Conservation (phyloP, 371 early-diverging fungal genomes). For the Paraphysoderma sedebokerense region DNA sequence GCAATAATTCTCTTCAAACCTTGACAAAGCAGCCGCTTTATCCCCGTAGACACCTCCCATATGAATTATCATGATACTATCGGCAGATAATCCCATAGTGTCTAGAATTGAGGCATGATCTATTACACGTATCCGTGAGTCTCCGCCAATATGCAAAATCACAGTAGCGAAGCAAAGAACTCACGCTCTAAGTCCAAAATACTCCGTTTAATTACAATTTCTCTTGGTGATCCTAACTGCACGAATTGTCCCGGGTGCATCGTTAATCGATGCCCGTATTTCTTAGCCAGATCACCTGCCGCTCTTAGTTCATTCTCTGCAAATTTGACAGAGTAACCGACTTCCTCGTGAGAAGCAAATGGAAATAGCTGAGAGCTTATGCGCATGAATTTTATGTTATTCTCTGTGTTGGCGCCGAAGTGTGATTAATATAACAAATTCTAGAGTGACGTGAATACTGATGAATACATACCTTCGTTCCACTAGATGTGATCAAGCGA, state of each 20-base stretch:
- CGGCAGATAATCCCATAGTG: constrained; percentile 20
- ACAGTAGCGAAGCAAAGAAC: too few species aligned
- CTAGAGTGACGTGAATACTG: not conserved
- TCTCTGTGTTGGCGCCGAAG: too few species aligned
- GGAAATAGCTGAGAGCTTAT: constrained; percentile 27
- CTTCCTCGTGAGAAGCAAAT: constrained; percentile 20
- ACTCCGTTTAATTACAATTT: constrained; percentile 16
- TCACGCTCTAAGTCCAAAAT: constrained; percentile 17
- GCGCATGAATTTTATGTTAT: constrained; percentile 25
- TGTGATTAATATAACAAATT: not conserved
- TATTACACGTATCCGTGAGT: too few species aligned
- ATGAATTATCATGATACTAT: constrained; percentile 30
- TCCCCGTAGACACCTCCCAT: constrained; percentile 30
- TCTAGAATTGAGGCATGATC: constrained; percentile 26
- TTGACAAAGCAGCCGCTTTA: constrained; percentile 13
- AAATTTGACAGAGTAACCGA: constrained; percentile 14
- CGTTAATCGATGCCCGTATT: constrained; percentile 23
- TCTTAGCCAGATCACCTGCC: constrained; percentile 16
- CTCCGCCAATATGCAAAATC: too few species aligned
- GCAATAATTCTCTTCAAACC: constrained; percentile 18
- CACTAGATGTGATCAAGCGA: too few species aligned
- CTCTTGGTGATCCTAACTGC: constrained; percentile 22
- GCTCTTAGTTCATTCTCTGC: constrained; percentile 12
- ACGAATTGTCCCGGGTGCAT: constrained; percentile 30
- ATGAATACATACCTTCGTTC: constrained; percentile 17